These are phyloP conservation scores for Nakazawaea ernobii DNA, from an alignment of 805 yeast species.

Conservation along the genomic window DNA sequence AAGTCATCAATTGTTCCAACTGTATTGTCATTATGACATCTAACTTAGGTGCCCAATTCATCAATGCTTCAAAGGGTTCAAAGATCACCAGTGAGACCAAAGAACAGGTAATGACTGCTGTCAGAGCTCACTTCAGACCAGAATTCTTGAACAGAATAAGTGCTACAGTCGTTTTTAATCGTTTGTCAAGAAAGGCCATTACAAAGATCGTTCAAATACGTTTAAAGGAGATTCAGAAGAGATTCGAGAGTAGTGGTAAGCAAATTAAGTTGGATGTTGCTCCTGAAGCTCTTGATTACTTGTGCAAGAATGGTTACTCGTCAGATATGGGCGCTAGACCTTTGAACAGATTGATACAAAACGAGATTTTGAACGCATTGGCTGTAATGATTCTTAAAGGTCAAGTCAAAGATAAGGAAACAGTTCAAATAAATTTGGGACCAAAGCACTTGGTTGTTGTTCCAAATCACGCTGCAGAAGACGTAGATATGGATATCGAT, in stretches of 20 bases:
- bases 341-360: conserved; percentile 85
- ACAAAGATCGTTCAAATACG: conserved; percentile 87
- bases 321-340: conserved; percentile 97
- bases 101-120: conserved; percentile 76
- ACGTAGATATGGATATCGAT: conserved; percentile 46
- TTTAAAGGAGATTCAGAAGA: conserved; percentile 72
- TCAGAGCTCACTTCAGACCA: conserved; percentile 89
- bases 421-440: conserved; percentile 54
- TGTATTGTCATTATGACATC: conserved; percentile 94
- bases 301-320: conserved; percentile 84
- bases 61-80: conserved; percentile 56
- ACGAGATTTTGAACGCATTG: conserved; percentile 77
- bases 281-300: conserved; percentile 71
- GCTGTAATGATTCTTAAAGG: conserved; percentile 87
- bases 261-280: conserved; percentile 66
- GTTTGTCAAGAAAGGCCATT: conserved; percentile 86
- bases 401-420: conserved; percentile 83
- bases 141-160: conserved; percentile 96
- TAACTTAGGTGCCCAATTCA: conserved; percentile 90
- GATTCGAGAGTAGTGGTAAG: conserved; percentile 84
- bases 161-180: conserved; percentile 87
- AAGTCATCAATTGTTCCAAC: conserved; percentile 88
- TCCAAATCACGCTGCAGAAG: conserved; percentile 75
- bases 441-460: conserved; percentile 68
- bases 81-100: conserved; percentile 65